Percentiles rank a stretch among this genome's conserved stretches.
phyloP scores from a whole-genome alignment of 306 rosid species.

The Benincasa hispida region DNA sequence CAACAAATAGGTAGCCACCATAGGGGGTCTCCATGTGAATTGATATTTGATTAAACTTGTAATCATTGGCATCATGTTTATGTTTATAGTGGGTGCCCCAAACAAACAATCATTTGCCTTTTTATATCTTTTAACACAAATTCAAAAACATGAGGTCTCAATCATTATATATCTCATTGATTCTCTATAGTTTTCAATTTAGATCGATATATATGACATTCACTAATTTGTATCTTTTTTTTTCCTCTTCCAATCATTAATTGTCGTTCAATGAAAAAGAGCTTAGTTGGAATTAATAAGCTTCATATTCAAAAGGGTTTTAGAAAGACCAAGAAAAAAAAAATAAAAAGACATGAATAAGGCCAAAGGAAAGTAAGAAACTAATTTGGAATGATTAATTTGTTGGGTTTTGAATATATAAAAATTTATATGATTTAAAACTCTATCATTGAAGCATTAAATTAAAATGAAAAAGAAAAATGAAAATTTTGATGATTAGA shows the following conservation, averaged over 20 bases:
- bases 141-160: neutral
- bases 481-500: constrained; percentile 34
- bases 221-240: neutral
- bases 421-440: constrained; percentile 1
- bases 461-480: constrained; percentile 7
- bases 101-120: constrained; percentile 33
- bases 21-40: constrained; percentile 41
- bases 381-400: constrained; percentile 12
- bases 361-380: constrained; percentile 7
- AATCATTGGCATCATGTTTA: constrained; percentile 2
- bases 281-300: neutral
- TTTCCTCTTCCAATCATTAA: neutral
- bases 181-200: neutral
- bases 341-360: neutral
- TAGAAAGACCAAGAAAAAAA: neutral
- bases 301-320: neutral
- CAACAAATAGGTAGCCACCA: neutral
- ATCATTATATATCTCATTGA: neutral
- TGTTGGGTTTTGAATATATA: constrained; percentile 3
- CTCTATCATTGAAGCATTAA: constrained; percentile 22
- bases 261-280: neutral
- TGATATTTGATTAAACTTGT: constrained; percentile 15
- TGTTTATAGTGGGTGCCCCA: constrained; percentile 15
- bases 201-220: neutral
- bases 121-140: constrained; percentile 11